Percentiles rank a stretch among this genome's conserved stretches.
Conservation (phyloP, 495 filamentous ascomycete species). For the Penicillium coffeae region DNA sequence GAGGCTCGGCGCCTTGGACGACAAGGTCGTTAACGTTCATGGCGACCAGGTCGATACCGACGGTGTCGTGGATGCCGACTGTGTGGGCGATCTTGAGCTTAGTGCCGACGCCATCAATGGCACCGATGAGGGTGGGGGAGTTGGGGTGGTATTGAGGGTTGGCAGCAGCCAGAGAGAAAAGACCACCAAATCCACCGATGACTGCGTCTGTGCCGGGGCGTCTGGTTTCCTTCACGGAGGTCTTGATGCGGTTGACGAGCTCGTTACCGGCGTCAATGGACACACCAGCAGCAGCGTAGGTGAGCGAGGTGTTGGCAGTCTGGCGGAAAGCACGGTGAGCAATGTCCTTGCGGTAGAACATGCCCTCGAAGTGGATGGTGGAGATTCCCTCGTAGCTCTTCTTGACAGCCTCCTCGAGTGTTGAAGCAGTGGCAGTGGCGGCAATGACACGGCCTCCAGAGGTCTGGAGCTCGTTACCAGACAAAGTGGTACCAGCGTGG, state of each 20-base stretch:
- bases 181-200: conserved; percentile 93
- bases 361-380: conserved; percentile 77
- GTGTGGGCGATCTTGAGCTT: conserved; percentile 93
- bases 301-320: conserved; percentile 57
- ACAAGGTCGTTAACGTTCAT: conserved; percentile 99
- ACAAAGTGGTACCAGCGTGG: conserved; percentile 83
- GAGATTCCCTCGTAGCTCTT: conserved; percentile 79
- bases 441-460: conserved; percentile 91
- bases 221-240: conserved; percentile 70
- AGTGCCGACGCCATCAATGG: conserved; percentile 94
- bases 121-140: conserved; percentile 77
- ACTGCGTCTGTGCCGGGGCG: conserved; percentile 82
- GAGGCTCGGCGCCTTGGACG: conserved; percentile 87
- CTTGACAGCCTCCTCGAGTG: conserved; percentile 74
- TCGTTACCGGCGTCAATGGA: conserved; percentile 89
- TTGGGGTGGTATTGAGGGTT: conserved; percentile 59
- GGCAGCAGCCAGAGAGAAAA: conserved; percentile 74
- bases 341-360: conserved; percentile 93
- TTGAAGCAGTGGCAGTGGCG: conserved; percentile 68
- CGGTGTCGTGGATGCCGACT: conserved; percentile 83
- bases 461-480: conserved; percentile 60
- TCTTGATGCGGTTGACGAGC: conserved; percentile 85
- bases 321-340: conserved; percentile 60
- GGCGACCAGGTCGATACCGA: conserved; percentile 93
- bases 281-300: conserved; percentile 90